Evolutionary conservation across 2,329 filamentous ascomycete species (phyloP), one percentile per base, ranked within the genome.

Genomic region (Fusarium floridanum): DNA sequence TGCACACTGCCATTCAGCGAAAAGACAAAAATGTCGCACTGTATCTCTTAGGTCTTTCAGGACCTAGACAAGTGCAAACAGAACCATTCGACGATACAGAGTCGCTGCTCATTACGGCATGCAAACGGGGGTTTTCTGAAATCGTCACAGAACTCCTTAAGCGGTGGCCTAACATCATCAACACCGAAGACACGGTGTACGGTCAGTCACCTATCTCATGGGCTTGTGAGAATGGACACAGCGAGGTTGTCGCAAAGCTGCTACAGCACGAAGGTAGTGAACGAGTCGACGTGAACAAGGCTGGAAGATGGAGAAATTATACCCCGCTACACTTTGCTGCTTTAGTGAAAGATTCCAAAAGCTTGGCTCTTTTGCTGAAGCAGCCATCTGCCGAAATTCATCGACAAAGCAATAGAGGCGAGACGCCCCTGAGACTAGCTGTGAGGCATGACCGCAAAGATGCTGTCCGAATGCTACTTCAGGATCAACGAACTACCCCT

Each of bases 231-330:
- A 0, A 1, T 43, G 41, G 41, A 1, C 11, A 8, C 2, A 22
- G 41, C 41, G n/a, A 22, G 3, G 1, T 43, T 43, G 41, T 43
- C 3, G 6, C 0, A 43, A 14, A 43, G 41, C 11, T 43, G 11
- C 11, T 43, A 43, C n/a, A 43, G 4, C 2, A 43, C n/a, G 3
- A 43, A 22, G n/a, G 41, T 6, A 43, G 41, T 22, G 41, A 22
- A 8, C 41, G 41, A 8, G 11, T 43, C 4, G 11, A 43, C 0
- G 41, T 43, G n/a, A 43, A 43, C 11, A 22, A 22, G 39, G 4
- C n/a, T 6, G 5, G 0, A n/a, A 2, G 1, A 4, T 17, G 36
- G 14, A 1, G 0, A 0, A 12, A 20, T 2, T 2, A 7, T 7
- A 43, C 39, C 39, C 41, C 41, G 7, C 3, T 43, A 5, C n/a